Percentiles rank a stretch among this genome's conserved stretches.
Conservation (phyloP, 495 filamentous ascomycete genomes). For the Penicillium manginii region DNA sequence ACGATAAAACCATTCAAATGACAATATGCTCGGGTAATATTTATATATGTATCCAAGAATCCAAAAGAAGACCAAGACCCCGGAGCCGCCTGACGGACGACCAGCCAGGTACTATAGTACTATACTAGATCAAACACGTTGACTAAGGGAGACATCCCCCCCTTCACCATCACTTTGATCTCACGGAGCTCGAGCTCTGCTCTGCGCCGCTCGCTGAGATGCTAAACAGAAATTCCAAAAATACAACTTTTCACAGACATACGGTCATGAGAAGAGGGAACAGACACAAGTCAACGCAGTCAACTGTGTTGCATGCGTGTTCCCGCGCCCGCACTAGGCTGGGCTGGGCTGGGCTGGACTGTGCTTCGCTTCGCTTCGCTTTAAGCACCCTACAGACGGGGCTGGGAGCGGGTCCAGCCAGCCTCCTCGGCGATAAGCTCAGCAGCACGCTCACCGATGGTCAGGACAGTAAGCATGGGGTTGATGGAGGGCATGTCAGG, state of each 20-base stretch:
- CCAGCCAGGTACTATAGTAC: too few species aligned
- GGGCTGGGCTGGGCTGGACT: not conserved
- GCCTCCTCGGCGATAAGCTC: conserved; percentile 66
- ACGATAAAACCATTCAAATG: too few species aligned
- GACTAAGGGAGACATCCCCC: too few species aligned
- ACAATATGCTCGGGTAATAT: too few species aligned
- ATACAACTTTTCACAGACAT: conserved; percentile 17
- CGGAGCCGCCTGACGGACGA: too few species aligned
- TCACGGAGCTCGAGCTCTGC: conserved; percentile 8
- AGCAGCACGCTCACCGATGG: conserved; percentile 65
- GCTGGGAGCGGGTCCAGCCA: conserved; percentile 60
- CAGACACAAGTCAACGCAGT: not conserved
- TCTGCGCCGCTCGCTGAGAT: conserved; percentile 31
- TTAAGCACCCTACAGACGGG: conserved; percentile 40
- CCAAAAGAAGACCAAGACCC: too few species aligned
- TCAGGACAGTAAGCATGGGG: conserved; percentile 69
- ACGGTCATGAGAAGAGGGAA: conserved; percentile 3
- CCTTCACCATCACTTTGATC: not conserved
- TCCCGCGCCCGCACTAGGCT: not conserved
- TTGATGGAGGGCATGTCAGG: conserved; percentile 69
- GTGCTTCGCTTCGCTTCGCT: not conserved
- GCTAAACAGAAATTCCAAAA: conserved; percentile 21
- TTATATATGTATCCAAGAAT: too few species aligned
- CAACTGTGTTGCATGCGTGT: too few species aligned
- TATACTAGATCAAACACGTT: too few species aligned